phyloP scores from a whole-genome alignment of 257 asterid species.

The Dorcoceras hygrometricum region DNA sequence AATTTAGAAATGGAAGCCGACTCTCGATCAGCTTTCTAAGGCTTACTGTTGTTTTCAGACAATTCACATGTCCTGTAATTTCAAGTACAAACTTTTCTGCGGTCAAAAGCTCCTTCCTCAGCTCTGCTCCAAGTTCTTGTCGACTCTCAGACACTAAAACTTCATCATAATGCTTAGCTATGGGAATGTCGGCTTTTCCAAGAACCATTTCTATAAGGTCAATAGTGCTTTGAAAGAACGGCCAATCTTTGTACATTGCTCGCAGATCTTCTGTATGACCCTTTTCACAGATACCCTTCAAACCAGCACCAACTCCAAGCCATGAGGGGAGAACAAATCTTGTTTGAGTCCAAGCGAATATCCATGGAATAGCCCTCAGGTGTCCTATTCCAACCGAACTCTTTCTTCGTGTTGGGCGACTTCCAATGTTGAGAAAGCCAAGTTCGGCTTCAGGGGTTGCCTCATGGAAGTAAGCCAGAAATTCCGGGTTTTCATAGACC shows the following conservation, averaged over 20 bases:
- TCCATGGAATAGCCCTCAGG: constrained; percentile 92
- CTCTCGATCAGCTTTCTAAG: constrained; percentile 79
- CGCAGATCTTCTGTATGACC: constrained; percentile 75
- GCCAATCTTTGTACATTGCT: constrained; percentile 94
- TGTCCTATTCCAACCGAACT: constrained; percentile 65
- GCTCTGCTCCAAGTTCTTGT: constrained; percentile 62
- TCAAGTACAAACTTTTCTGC: constrained; percentile 63
- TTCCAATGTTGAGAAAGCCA: constrained; percentile 85
- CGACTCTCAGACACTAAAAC: constrained; percentile 72
- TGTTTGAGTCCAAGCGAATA: constrained; percentile 97
- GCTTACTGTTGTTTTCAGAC: constrained; percentile 64
- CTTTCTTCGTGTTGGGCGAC: constrained; percentile 91
- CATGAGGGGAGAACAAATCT: constrained; percentile 91
- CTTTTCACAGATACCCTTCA: constrained; percentile 70
- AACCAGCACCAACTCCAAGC: constrained; percentile 97
- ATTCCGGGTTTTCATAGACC: constrained; percentile 83
- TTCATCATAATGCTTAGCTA: constrained; percentile 84
- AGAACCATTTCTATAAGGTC: constrained; percentile 94
- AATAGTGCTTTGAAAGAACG: constrained; percentile 81
- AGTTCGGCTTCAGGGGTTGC: constrained; percentile 98
- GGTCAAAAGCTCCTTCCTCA: constrained; percentile 69
- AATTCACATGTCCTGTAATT: constrained; percentile 78
- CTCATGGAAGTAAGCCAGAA: constrained; percentile 82
- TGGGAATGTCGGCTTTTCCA: constrained; percentile 81
- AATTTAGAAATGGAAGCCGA: constrained; percentile 87